Evolutionary conservation across 2,329 filamentous ascomycete genomes (phyloP).

Genomic region (Talaromyces amestolkiae): DNA sequence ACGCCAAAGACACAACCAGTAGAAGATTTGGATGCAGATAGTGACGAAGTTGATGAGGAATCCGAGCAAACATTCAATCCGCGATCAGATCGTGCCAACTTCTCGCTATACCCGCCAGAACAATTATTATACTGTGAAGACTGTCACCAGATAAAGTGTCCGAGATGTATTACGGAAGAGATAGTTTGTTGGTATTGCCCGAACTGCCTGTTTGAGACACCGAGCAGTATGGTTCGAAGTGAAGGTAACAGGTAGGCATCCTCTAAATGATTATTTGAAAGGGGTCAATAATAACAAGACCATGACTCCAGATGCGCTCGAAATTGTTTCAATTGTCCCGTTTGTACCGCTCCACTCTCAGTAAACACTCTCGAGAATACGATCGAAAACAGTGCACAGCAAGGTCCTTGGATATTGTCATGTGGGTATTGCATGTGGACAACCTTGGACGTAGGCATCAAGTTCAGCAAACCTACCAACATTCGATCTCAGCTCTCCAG

Average conservation of each 20-base stretch:
- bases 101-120: conserved; percentile 88
- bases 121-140: conserved; percentile 96
- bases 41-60: conserved; percentile 70
- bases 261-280: conserved; percentile 29
- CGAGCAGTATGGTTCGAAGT: conserved; percentile 84
- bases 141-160: conserved; percentile 93
- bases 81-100: conserved; percentile 77
- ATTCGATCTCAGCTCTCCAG: conserved; percentile 77
- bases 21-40: conserved; percentile 48
- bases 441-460: conserved; percentile 81
- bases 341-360: conserved; percentile 77
- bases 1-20: conserved; percentile 27
- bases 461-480: conserved; percentile 84
- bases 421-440: conserved; percentile 95
- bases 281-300: conserved; percentile 21
- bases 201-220: conserved; percentile 91
- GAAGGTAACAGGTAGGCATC: conserved; percentile 79
- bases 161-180: conserved; percentile 87
- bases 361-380: conserved; percentile 68
- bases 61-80: conserved; percentile 72
- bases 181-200: conserved; percentile 95
- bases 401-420: conserved; percentile 70
- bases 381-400: conserved; percentile 38
- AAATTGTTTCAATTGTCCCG: conserved; percentile 92
- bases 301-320: conserved; percentile 68